Conservation (phyloP, 2,329 filamentous ascomycete species). For the Cucurbitaria berberidis region DNA sequence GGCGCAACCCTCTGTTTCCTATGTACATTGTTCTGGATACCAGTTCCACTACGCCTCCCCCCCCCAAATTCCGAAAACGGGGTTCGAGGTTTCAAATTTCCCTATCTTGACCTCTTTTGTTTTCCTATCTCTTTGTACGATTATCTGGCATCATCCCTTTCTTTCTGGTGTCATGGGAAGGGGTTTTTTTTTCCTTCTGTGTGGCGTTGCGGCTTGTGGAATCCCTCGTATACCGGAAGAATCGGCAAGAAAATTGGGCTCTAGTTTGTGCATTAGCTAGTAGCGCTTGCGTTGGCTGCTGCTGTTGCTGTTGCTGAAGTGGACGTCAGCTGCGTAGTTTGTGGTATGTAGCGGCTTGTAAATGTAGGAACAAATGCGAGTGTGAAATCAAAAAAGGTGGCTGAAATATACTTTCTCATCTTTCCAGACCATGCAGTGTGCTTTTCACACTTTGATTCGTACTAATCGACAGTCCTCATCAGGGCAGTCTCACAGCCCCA, state of each 20-base stretch:
- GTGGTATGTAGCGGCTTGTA: background rate
- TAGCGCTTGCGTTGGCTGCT: no score
- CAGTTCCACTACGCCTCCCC: background rate
- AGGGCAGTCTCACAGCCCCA: no score
- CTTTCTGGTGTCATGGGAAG: background rate
- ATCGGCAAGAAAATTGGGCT: background rate
- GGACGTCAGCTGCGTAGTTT: background rate
- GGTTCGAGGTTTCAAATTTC: background rate
- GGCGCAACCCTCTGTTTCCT: slow-evolving; percentile 7
- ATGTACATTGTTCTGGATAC: slow-evolving; percentile 12
- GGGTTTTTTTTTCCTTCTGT: background rate
- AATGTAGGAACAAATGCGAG: background rate
- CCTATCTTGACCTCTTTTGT: background rate
- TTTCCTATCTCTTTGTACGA: slow-evolving; percentile 11
- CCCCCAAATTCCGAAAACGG: no score
- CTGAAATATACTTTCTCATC: background rate
- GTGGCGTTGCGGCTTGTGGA: slow-evolving; percentile 17
- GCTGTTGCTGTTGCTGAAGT: background rate
- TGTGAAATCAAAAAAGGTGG: background rate
- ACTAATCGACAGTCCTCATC: no score
- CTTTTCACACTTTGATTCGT: no score
- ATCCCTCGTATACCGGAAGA: background rate
- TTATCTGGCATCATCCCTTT: slow-evolving; percentile 4
- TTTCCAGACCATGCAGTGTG: no score
- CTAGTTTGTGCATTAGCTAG: background rate